These are phyloP conservation scores for Herpetomonas muscarum DNA, from an alignment of 208 protist species.

Conservation along the genomic window DNA sequence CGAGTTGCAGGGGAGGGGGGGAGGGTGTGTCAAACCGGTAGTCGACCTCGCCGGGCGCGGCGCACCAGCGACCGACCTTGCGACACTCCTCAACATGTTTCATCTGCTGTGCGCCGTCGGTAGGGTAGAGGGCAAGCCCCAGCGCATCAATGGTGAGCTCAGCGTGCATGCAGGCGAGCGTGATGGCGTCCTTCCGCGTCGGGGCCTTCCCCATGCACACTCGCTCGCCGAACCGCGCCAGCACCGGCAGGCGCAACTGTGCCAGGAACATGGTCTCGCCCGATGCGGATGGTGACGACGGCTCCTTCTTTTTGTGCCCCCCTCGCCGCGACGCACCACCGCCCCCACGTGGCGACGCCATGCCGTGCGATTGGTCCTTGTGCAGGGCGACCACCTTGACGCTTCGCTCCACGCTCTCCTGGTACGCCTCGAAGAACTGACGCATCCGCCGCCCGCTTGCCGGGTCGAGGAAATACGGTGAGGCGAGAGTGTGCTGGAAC, in stretches of 20 bases:
- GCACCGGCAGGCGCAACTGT: slow-evolving; percentile 68
- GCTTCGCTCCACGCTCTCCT: slow-evolving; percentile 26
- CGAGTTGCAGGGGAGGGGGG: slow-evolving; percentile 54
- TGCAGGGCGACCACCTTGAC: slow-evolving; percentile 38
- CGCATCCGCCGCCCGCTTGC: slow-evolving; percentile 41
- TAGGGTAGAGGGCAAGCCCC: slow-evolving; percentile 71
- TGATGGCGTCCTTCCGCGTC: slow-evolving; percentile 47
- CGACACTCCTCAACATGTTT: slow-evolving; percentile 64
- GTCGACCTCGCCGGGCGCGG: slow-evolving; percentile 35
- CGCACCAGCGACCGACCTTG: slow-evolving; percentile 68
- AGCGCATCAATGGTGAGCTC: slow-evolving; percentile 87
- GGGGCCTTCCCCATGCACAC: slow-evolving; percentile 65
- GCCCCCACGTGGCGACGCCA: background rate
- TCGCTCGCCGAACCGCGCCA: slow-evolving; percentile 60
- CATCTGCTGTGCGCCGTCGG: slow-evolving; percentile 30
- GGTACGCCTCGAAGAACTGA: slow-evolving; percentile 50
- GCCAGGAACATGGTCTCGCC: slow-evolving; percentile 55
- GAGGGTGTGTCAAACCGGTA: slow-evolving; percentile 45
- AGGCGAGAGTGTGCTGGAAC: slow-evolving; percentile 56
- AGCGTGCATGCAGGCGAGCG: slow-evolving; percentile 86
- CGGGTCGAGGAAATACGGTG: slow-evolving; percentile 57
- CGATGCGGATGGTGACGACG: too few species aligned
- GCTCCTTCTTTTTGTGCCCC: background rate
- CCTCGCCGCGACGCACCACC: background rate
- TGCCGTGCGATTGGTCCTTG: too few species aligned